Conservation (phyloP, 2,329 filamentous ascomycete species). For the Phialocephala subalpina region DNA sequence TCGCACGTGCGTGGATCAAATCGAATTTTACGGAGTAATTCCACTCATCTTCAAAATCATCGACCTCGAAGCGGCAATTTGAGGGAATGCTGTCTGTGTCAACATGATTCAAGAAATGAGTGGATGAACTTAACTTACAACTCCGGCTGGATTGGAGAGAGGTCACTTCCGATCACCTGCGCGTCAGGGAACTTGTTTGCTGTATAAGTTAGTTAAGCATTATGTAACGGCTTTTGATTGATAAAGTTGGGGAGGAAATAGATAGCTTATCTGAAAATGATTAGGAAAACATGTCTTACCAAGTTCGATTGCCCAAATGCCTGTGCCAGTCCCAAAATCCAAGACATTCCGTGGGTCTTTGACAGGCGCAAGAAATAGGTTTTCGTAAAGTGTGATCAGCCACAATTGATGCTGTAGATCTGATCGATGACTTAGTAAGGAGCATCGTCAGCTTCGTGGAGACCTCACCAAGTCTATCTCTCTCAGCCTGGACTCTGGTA, state of each 20-base stretch:
- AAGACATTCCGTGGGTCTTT: constrained; percentile 43
- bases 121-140: neutral
- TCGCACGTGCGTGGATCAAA: constrained; percentile 46
- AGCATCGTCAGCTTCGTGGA: neutral
- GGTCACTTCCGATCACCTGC: constrained; percentile 16
- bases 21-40: constrained; percentile 54
- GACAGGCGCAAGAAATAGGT: constrained; percentile 36
- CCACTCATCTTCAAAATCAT: constrained; percentile 60
- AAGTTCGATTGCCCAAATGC: constrained; percentile 68
- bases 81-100: constrained; percentile 9
- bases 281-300: constrained; percentile 47
- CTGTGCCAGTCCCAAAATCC: constrained; percentile 59
- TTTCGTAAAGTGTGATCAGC: constrained; percentile 26
- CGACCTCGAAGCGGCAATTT: constrained; percentile 58
- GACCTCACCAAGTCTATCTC: constrained; percentile 23
- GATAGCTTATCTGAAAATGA: no score
- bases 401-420: constrained; percentile 36
- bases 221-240: neutral
- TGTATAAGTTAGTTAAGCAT: neutral
- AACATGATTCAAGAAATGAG: neutral
- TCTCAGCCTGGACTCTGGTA: constrained; percentile 14
- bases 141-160: constrained; percentile 19
- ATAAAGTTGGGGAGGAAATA: neutral
- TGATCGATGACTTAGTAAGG: constrained; percentile 43
- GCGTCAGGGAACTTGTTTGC: constrained; percentile 13